Evolutionary conservation across 1,139 yeast genomes (phyloP).

Genomic region (Yarrowia galli): DNA sequence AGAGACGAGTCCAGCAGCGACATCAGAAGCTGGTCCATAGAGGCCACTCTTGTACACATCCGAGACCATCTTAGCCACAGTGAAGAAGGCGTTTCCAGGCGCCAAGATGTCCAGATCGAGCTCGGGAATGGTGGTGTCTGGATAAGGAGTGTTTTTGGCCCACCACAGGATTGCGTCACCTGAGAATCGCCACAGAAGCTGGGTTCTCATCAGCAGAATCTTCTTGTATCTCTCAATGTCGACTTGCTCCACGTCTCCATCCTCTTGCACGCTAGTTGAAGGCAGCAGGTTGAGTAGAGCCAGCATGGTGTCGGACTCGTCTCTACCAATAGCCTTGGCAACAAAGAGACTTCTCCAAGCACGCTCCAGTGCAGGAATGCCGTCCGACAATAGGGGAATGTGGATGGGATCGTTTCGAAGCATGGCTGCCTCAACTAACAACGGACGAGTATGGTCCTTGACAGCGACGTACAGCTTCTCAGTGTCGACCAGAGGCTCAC

Average conservation of each 20-base stretch:
- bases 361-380: conserved; percentile 2
- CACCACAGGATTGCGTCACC: conserved; percentile 8
- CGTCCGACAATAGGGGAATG: not conserved
- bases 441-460: conserved; percentile 13
- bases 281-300: conserved; percentile 4
- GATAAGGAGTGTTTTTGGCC: conserved; percentile 27
- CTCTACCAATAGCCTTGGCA: conserved; percentile 18
- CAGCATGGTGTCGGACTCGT: not conserved
- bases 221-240: conserved; percentile 26
- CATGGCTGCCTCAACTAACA: conserved; percentile 26
- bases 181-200: conserved; percentile 1
- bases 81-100: conserved; percentile 4
- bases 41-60: conserved; percentile 11
- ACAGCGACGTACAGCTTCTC: conserved; percentile 26
- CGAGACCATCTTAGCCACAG: conserved; percentile 18
- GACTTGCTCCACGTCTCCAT: conserved; percentile 4
- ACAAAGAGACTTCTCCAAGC: conserved; percentile 34
- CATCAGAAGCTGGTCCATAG: conserved; percentile 1
- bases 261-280: not conserved
- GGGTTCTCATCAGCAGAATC: conserved; percentile 27
- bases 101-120: conserved; percentile 13
- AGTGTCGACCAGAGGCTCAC: conserved; percentile 1
- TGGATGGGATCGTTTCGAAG: conserved; percentile 6
- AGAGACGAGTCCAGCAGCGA: not conserved
- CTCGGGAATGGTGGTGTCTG: not conserved